phyloP scores from a whole-genome alignment of 129 eudicot species.

The Gnaphalium uliginosum region DNA sequence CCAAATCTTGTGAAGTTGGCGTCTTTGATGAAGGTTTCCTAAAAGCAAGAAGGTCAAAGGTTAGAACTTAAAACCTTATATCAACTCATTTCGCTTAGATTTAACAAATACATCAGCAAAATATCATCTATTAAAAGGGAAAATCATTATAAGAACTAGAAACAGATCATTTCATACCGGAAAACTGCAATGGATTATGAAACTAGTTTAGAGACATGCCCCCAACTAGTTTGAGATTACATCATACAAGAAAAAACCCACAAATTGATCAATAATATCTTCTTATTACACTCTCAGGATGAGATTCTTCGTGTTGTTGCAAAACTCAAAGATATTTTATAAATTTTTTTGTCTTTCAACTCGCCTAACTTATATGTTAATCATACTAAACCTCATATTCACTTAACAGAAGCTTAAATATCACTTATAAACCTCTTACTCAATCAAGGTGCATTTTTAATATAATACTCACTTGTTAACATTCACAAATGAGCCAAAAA shows the following conservation, averaged over 20 bases:
- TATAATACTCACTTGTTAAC: neutral
- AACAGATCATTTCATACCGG: slow-evolving; percentile 5
- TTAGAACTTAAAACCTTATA: slow-evolving; percentile 5
- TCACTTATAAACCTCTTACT: neutral
- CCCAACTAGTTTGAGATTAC: neutral
- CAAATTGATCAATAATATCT: slow-evolving; percentile 11
- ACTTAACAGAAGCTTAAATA: neutral
- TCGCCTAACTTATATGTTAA: neutral
- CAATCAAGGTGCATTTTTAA: neutral
- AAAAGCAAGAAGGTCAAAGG: slow-evolving; percentile 23
- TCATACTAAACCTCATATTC: neutral
- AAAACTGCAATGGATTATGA: neutral
- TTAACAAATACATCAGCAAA: neutral
- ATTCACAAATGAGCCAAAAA: neutral
- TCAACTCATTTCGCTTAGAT: neutral
- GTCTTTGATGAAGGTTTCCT: slow-evolving; percentile 46
- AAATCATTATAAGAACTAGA: neutral
- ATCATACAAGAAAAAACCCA: slow-evolving; percentile 1
- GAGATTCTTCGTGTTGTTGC: neutral
- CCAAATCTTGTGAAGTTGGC: slow-evolving; percentile 36
- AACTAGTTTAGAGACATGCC: neutral
- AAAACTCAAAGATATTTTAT: neutral
- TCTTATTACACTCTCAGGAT: neutral
- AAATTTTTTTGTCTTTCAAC: neutral
- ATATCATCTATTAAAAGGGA: slow-evolving; percentile 4